Percentiles rank a stretch among this genome's conserved stretches.
Conservation (phyloP, 768 basidiomycete genomes). For the Hericium rajendrae region DNA sequence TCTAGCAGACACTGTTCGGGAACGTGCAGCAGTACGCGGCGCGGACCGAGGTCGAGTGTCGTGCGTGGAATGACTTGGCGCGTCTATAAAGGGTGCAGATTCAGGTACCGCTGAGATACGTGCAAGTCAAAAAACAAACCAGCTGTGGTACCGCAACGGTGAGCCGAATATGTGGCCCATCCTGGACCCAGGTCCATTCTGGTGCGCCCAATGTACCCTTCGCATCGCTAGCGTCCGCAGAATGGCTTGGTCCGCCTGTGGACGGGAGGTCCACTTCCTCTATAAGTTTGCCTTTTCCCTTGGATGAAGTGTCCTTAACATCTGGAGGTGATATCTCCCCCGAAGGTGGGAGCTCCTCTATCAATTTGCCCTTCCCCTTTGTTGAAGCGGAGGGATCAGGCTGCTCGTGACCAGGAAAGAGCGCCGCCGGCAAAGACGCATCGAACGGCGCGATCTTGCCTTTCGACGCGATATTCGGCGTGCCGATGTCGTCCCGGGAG, state of each 20-base stretch:
- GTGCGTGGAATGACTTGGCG: constrained; percentile 34
- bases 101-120: not conserved
- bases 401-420: constrained; percentile 19
- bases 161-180: constrained; percentile 34
- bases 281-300: no score
- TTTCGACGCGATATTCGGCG: constrained; percentile 71
- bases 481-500: constrained; percentile 52
- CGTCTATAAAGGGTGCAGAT: constrained; percentile 27
- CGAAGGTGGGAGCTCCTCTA: constrained; percentile 32
- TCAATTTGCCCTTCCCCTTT: constrained; percentile 27
- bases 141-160: constrained; percentile 44
- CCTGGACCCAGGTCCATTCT: constrained; percentile 47
- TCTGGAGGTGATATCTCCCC: constrained; percentile 1
- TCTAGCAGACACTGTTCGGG: constrained; percentile 43
- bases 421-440: constrained; percentile 40
- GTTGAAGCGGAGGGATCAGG: constrained; percentile 14
- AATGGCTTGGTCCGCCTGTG: no score
- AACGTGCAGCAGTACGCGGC: constrained; percentile 43
- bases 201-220: constrained; percentile 17
- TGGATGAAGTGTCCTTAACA: no score
- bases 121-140: constrained; percentile 23
- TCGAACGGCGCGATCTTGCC: constrained; percentile 54
- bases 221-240: not conserved
- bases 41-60: constrained; percentile 57
- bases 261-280: no score